Evolutionary conservation across 2,329 filamentous ascomycete genomes (phyloP).

Genomic region (Cercospora sp.): DNA sequence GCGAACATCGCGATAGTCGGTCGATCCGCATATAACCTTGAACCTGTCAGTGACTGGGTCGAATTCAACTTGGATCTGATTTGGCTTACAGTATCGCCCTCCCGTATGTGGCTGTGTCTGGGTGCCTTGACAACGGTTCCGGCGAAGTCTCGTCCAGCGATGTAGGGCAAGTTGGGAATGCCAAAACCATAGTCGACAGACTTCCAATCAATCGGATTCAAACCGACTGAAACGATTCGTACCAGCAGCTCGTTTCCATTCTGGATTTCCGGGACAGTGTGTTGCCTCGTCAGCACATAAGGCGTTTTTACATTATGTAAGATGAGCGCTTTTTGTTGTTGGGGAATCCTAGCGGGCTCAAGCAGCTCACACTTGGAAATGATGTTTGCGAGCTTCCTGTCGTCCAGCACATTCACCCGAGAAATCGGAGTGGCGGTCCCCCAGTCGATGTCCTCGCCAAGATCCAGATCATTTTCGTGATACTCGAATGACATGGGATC

Average conservation of each 20-base stretch:
- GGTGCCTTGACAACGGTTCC: slow-evolving; percentile 35
- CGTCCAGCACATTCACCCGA: slow-evolving; percentile 20
- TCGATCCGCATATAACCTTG: slow-evolving; percentile 40
- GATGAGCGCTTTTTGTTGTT: slow-evolving; percentile 21
- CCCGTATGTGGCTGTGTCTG: slow-evolving; percentile 41
- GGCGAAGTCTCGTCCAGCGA: slow-evolving; percentile 28
- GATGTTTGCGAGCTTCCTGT: slow-evolving; percentile 19
- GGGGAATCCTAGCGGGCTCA: slow-evolving; percentile 10
- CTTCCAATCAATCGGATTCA: slow-evolving; percentile 48
- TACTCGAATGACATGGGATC: slow-evolving; percentile 15
- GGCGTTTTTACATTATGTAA: slow-evolving; percentile 20
- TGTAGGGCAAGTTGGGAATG: slow-evolving; percentile 43
- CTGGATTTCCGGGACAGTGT: slow-evolving; percentile 16
- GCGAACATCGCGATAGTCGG: slow-evolving; percentile 47
- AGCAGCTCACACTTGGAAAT: slow-evolving; percentile 20
- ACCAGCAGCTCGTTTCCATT: slow-evolving; percentile 42
- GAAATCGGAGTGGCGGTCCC: slow-evolving; percentile 26
- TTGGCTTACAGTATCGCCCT: slow-evolving; percentile 19
- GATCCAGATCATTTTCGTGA: slow-evolving; percentile 5
- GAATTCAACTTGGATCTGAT: not conserved
- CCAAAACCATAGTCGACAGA: slow-evolving; percentile 49
- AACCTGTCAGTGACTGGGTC: not conserved
- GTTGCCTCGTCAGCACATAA: slow-evolving; percentile 15
- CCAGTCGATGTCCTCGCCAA: slow-evolving; percentile 25
- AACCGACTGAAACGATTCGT: slow-evolving; percentile 40